These are phyloP conservation scores for Fusarium oxysporum DNA, from an alignment of 2,329 filamentous ascomycete genomes.

Conservation along the genomic window DNA sequence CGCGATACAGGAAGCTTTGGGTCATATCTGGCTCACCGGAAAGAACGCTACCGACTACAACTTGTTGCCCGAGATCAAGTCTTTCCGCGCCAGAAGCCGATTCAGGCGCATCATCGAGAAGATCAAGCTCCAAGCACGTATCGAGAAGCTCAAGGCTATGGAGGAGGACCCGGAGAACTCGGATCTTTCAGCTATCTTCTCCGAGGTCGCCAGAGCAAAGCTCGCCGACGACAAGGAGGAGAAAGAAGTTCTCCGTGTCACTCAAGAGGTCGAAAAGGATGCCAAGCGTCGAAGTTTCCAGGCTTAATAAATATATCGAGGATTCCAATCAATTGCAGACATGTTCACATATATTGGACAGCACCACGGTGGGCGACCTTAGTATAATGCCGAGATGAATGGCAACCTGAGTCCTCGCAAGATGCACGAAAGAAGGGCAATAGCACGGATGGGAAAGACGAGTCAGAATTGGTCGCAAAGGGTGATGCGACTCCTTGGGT, in stretches of 20 bases:
- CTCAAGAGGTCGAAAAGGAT: slow-evolving; percentile 67
- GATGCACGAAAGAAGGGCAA: background rate
- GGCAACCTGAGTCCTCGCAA: background rate
- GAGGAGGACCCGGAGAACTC: slow-evolving; percentile 81
- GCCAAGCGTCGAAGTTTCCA: slow-evolving; percentile 51
- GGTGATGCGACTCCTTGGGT: slow-evolving; percentile 2
- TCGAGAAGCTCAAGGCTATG: slow-evolving; percentile 92
- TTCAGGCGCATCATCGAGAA: slow-evolving; percentile 95
- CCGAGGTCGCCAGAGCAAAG: slow-evolving; percentile 93
- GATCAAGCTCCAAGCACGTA: slow-evolving; percentile 94
- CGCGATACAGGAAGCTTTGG: slow-evolving; percentile 73
- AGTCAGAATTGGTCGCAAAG: background rate
- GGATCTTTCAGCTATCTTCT: slow-evolving; percentile 78
- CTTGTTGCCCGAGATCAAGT: slow-evolving; percentile 94
- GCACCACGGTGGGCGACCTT: background rate
- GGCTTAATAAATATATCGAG: slow-evolving; percentile 9
- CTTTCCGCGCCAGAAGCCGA: slow-evolving; percentile 90
- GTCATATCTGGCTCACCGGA: slow-evolving; percentile 90
- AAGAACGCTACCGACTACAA: slow-evolving; percentile 95
- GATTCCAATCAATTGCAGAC: background rate
- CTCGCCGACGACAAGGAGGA: slow-evolving; percentile 83
- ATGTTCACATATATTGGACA: background rate
- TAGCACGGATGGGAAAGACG: background rate
- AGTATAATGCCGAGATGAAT: background rate
- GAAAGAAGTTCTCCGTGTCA: slow-evolving; percentile 78